Evolutionary conservation across 1,284 basidiomycete species (phyloP), one percentile per base, ranked within the genome.

Genomic region (Cutaneotrichosporon curvatum): DNA sequence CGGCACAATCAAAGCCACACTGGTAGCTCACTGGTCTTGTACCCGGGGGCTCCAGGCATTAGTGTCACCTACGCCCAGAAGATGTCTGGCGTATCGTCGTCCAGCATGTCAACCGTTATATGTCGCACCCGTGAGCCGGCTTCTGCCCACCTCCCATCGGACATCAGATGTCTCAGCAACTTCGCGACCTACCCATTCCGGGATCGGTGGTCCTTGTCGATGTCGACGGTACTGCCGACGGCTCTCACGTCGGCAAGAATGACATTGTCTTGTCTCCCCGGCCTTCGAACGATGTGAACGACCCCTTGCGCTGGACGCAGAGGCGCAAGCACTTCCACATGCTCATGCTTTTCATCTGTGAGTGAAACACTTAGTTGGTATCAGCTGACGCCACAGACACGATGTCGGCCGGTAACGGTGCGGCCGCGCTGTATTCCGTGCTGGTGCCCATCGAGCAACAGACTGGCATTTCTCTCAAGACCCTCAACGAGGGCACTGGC

Each of bases 401-500:
- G 22, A 25, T 55, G 28, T 33, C 53, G 0, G 33, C 42, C 4
- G 57, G 55, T 19, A 45, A 52, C 14, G 43, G 48, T 6, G 38
- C 44, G 1, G 39, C 43, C 6, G 41, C 56, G 3, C 39, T 60
- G 0, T 58, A 58, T 40, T 58, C 58, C 6, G 55, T 60, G 34
- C 53, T 60, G 12, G 41, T 50, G 9, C 58, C 58, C 16, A 37
- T 60, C 19, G 33, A 34, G 15, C 45, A 50, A 19, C 37, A 33
- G 9, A 60, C 50, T 8, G 55, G 56, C 4, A 53, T 60, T 32
- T 36, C 52, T 8, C 31, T 58, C 19, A 39, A 43, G 3, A 50
- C 51, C 4, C 47, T 61, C 28, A 58, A 59, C 36, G 50, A 44
- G 0, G 59, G 59, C 1, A 57, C 57, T 0, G 59, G 59, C 9